Percentiles rank a stretch among this genome's conserved stretches.
Conservation (phyloP, 768 basidiomycete species). For the Paxillus ammoniavirescens region DNA sequence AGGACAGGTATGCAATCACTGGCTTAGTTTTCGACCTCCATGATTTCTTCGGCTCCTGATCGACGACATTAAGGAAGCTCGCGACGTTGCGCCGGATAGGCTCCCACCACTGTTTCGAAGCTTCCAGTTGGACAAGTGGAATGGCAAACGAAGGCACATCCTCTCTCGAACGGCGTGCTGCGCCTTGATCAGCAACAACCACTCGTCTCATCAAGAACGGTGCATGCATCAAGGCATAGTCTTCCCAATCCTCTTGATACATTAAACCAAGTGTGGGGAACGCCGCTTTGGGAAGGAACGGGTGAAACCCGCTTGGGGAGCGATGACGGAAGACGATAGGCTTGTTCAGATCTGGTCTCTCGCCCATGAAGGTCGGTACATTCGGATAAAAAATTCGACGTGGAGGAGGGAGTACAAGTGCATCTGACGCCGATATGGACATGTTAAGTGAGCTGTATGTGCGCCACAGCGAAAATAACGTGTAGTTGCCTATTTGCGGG, state of each 20-base stretch:
- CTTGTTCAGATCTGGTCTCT: slow-evolving; percentile 27
- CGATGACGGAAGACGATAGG: slow-evolving; percentile 39
- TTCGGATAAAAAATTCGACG: slow-evolving; percentile 75
- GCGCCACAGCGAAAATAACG: slow-evolving; percentile 76
- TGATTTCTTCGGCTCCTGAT: slow-evolving; percentile 15
- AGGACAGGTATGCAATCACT: slow-evolving; percentile 66
- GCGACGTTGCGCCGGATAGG: slow-evolving; percentile 47
- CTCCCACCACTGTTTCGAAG: slow-evolving; percentile 68
- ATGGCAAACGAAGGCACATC: slow-evolving; percentile 33
- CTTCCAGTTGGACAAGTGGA: slow-evolving; percentile 42
- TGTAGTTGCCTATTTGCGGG: slow-evolving; percentile 51
- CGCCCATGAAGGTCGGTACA: slow-evolving; percentile 56
- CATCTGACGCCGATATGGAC: slow-evolving; percentile 41
- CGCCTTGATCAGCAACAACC: slow-evolving; percentile 75
- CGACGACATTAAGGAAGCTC: slow-evolving; percentile 38
- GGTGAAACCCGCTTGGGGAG: slow-evolving; percentile 66
- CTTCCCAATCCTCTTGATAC: slow-evolving; percentile 75
- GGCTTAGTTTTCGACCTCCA: slow-evolving; percentile 33
- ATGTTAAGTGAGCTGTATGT: slow-evolving; percentile 65
- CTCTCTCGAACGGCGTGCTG: slow-evolving; percentile 41
- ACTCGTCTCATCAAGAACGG: slow-evolving; percentile 77
- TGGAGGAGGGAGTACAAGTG: slow-evolving; percentile 59
- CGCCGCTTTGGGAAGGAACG: slow-evolving; percentile 67
- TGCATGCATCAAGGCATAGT: slow-evolving; percentile 62
- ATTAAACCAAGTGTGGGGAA: slow-evolving; percentile 68